Evolutionary conservation across 768 basidiomycete species (phyloP).

Genomic region (Rhodotorula diobovata): DNA sequence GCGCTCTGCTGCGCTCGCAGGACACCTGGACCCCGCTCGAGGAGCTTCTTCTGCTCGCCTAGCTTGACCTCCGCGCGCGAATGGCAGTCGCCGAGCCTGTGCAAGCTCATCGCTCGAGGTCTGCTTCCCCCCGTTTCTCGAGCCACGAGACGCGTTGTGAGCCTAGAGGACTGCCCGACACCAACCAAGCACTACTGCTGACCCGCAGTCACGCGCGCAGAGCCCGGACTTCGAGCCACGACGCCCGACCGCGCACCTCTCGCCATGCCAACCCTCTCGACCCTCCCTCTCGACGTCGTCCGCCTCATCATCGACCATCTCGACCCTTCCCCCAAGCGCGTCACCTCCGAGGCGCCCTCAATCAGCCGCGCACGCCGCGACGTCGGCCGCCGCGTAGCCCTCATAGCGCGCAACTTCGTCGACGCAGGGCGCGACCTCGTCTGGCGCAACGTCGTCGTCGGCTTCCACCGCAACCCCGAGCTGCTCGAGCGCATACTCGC

Average conservation of each 20-base stretch:
- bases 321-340: neutral
- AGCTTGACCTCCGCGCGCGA: too few species aligned
- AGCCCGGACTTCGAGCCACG: too few species aligned
- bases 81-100: too few species aligned
- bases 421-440: neutral
- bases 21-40: too few species aligned
- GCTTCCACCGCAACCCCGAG: constrained; percentile 10
- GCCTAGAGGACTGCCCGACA: too few species aligned
- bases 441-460: constrained; percentile 15
- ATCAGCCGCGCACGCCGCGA: neutral
- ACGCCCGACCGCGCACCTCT: neutral
- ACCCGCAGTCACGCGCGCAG: too few species aligned
- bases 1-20: too few species aligned
- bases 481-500: neutral
- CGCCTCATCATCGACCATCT: constrained; percentile 1
- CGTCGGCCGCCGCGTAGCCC: constrained; percentile 2
- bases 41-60: too few species aligned
- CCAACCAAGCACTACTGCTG: too few species aligned
- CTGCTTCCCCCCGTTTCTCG: too few species aligned
- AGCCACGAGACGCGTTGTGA: too few species aligned
- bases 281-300: constrained; percentile 17
- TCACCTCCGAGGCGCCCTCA: neutral
- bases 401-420: constrained; percentile 3
- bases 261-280: neutral
- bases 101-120: too few species aligned